Evolutionary conservation across 1,284 basidiomycete species (phyloP).

Genomic region (Tilletiopsis washingtonensis): DNA sequence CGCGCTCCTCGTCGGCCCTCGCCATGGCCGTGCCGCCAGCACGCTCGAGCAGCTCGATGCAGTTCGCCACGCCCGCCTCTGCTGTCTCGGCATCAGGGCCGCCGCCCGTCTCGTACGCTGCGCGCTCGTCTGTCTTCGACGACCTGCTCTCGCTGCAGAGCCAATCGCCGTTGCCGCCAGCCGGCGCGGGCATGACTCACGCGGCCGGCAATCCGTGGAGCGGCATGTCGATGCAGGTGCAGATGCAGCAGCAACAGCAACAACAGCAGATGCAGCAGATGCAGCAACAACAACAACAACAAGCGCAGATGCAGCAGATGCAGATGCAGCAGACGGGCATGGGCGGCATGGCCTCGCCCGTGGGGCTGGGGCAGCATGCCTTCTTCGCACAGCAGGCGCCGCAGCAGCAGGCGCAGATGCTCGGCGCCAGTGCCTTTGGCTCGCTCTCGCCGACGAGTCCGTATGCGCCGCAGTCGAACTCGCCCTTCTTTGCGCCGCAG

Average conservation of each 20-base stretch:
- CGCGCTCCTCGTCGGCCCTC: slow-evolving; percentile 3
- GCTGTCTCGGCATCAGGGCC: slow-evolving; percentile 9
- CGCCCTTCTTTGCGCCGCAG: no score
- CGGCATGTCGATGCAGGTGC: neutral
- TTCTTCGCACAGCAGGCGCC: neutral
- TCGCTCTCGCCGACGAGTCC: no score
- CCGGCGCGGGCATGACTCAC: slow-evolving; percentile 29
- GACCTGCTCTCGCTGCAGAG: slow-evolving; percentile 21
- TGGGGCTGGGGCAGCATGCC: neutral
- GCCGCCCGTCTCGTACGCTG: no score
- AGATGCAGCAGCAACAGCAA: slow-evolving; percentile 20
- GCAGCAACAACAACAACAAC: slow-evolving; percentile 16
- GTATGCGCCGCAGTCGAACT: no score
- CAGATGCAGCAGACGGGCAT: neutral
- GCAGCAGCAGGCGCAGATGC: neutral
- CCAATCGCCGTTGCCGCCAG: slow-evolving; percentile 12
- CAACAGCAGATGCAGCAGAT: slow-evolving; percentile 14
- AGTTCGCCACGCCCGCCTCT: slow-evolving; percentile 1
- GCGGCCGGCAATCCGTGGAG: neutral
- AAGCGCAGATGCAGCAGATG: slow-evolving; percentile 1
- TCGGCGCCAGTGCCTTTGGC: slow-evolving; percentile 1
- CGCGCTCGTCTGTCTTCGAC: slow-evolving; percentile 28
- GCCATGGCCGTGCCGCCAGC: slow-evolving; percentile 8
- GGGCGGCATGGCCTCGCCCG: neutral
- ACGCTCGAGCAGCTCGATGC: slow-evolving; percentile 1